These are phyloP conservation scores for Exophiala sp. DNA, from an alignment of 2,329 filamentous ascomycete genomes.

Conservation along the genomic window DNA sequence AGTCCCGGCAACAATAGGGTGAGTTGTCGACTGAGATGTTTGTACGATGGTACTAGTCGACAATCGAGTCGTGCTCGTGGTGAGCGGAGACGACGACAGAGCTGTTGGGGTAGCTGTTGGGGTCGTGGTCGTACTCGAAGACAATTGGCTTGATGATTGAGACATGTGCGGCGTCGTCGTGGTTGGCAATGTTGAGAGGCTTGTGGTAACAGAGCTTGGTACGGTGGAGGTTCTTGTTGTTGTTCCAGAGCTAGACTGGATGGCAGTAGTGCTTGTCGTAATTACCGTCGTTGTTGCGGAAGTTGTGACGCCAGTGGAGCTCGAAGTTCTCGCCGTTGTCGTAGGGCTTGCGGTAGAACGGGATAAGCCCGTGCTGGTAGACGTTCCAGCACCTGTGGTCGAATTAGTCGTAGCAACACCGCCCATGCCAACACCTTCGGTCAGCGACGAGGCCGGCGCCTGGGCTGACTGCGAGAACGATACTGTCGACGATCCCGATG, in stretches of 20 bases:
- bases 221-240: too few species aligned
- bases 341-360: background rate
- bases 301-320: too few species aligned
- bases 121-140: too few species aligned
- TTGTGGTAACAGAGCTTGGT: too few species aligned
- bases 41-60: background rate
- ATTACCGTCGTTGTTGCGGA: background rate
- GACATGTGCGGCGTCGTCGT: too few species aligned
- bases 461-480: slow-evolving; percentile 12
- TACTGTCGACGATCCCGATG: slow-evolving; percentile 3
- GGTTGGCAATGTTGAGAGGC: too few species aligned
- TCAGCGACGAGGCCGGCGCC: slow-evolving; percentile 11
- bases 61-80: too few species aligned
- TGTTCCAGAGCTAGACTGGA: background rate
- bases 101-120: too few species aligned
- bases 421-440: slow-evolving; percentile 13
- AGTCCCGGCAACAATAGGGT: background rate
- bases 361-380: background rate
- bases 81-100: too few species aligned
- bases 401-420: slow-evolving; percentile 5
- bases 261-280: background rate
- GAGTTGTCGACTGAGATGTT: background rate
- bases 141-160: too few species aligned
- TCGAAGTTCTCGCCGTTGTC: background rate
- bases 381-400: slow-evolving; percentile 4